A percentile compares a stretch with the other conserved stretches of the same genome.
phyloP scores from a whole-genome alignment of 2,329 filamentous ascomycete genomes.

The Parafenestella ontariensis region DNA sequence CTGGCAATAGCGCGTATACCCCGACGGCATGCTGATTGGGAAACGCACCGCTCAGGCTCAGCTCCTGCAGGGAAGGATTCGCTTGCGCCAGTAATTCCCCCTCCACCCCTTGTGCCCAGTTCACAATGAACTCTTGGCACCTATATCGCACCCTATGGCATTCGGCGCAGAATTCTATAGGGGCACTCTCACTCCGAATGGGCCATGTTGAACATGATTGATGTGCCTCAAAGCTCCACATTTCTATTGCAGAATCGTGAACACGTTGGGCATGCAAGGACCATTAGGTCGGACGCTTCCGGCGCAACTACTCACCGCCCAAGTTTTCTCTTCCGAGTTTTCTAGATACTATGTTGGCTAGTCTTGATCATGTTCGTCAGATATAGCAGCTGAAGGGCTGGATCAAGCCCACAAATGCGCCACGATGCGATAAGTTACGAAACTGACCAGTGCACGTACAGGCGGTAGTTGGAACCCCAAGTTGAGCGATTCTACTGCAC shows the following conservation, averaged over 20 bases:
- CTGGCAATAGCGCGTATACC: not conserved
- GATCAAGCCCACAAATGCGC: constrained; percentile 2
- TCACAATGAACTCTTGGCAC: too few species aligned
- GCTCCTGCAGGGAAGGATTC: too few species aligned
- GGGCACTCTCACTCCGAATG: too few species aligned
- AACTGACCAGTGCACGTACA: not conserved
- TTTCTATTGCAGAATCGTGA: constrained; percentile 13
- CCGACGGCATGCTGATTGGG: too few species aligned
- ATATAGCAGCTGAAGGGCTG: not conserved
- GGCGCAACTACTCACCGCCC: not conserved
- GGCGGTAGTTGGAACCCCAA: constrained; percentile 3
- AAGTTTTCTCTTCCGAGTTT: too few species aligned
- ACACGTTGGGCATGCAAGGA: not conserved
- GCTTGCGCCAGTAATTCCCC: too few species aligned
- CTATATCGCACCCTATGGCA: too few species aligned
- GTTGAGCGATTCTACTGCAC: not conserved
- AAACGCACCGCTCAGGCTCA: too few species aligned
- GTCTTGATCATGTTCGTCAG: not conserved
- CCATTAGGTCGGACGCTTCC: constrained; percentile 6
- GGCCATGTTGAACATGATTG: too few species aligned
- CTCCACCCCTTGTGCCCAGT: too few species aligned
- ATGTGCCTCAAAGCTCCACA: constrained; percentile 7
- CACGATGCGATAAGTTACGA: constrained; percentile 3
- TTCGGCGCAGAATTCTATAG: too few species aligned
- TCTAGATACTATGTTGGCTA: not conserved